Evolutionary conservation across 2,329 filamentous ascomycete species (phyloP).

Genomic region (Ascochyta lentis): DNA sequence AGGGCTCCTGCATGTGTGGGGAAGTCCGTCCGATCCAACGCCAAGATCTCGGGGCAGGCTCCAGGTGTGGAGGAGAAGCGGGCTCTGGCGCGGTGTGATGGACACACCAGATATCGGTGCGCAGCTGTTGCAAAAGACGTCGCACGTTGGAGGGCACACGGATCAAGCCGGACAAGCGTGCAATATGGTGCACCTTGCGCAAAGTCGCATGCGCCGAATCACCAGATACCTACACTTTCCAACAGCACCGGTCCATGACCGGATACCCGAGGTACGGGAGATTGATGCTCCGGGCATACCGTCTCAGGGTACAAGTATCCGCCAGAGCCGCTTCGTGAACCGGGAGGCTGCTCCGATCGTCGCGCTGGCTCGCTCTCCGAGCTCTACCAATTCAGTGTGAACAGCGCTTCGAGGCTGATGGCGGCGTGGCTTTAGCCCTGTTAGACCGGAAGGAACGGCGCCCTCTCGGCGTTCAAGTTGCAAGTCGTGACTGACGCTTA

Average conservation of each 20-base stretch:
- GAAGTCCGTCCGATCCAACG: slow-evolving; percentile 48
- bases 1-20: slow-evolving; percentile 35
- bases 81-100: slow-evolving; percentile 1
- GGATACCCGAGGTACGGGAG: slow-evolving; percentile 40
- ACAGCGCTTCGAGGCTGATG: slow-evolving; percentile 12
- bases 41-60: slow-evolving; percentile 37
- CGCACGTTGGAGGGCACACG: slow-evolving; percentile 5
- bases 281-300: slow-evolving; percentile 35
- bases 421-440: slow-evolving; percentile 8
- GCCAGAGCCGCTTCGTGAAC: slow-evolving; percentile 19
- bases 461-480: slow-evolving; percentile 5
- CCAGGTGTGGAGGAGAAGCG: slow-evolving; percentile 19
- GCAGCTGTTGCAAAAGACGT: slow-evolving; percentile 1
- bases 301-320: slow-evolving; percentile 34
- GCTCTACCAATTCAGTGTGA: slow-evolving; percentile 10
- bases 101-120: neutral
- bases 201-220: slow-evolving; percentile 11
- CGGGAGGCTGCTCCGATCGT: slow-evolving; percentile 25
- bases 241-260: slow-evolving; percentile 15
- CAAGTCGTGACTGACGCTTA: slow-evolving; percentile 15
- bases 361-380: slow-evolving; percentile 18
- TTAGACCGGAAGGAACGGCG: slow-evolving; percentile 12
- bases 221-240: slow-evolving; percentile 8
- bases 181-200: slow-evolving; percentile 4
- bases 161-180: slow-evolving; percentile 5